A percentile compares a stretch with the other conserved stretches of the same genome.
Evolutionary conservation across 305 asterid genomes (phyloP).

Genomic region (Ruellia speciosa): DNA sequence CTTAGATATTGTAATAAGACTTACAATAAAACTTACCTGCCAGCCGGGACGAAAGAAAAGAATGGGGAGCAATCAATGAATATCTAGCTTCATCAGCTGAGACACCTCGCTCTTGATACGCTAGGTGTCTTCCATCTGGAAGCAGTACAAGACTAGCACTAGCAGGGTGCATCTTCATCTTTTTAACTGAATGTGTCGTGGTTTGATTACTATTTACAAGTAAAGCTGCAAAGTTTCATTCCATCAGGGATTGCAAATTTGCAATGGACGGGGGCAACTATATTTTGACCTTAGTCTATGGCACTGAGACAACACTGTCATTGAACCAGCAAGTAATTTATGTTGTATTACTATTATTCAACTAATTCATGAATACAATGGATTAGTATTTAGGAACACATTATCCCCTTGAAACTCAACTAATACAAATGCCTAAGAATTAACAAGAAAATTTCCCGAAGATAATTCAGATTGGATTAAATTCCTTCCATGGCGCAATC

Average conservation of each 20-base stretch:
- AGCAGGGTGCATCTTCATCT: conserved; percentile 62
- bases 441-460: no score
- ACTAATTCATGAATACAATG: no score
- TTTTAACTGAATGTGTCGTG: conserved; percentile 46
- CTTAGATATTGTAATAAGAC: conserved; percentile 3
- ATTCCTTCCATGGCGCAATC: no score
- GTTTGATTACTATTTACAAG: conserved; percentile 47
- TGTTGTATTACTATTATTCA: no score
- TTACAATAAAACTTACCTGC: conserved; percentile 46
- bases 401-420: no score
- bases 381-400: no score
- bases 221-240: conserved; percentile 52
- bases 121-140: conserved; percentile 84
- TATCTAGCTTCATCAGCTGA: conserved; percentile 67
- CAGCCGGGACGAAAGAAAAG: conserved; percentile 82
- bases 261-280: no score
- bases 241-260: conserved; percentile 20
- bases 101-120: conserved; percentile 80
- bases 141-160: conserved; percentile 69
- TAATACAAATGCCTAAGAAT: no score
- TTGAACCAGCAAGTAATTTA: no score
- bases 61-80: conserved; percentile 65
- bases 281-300: no score
- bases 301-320: no score
- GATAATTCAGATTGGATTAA: no score